Conservation (phyloP, 305 asterid species). For the Lippia alba region DNA sequence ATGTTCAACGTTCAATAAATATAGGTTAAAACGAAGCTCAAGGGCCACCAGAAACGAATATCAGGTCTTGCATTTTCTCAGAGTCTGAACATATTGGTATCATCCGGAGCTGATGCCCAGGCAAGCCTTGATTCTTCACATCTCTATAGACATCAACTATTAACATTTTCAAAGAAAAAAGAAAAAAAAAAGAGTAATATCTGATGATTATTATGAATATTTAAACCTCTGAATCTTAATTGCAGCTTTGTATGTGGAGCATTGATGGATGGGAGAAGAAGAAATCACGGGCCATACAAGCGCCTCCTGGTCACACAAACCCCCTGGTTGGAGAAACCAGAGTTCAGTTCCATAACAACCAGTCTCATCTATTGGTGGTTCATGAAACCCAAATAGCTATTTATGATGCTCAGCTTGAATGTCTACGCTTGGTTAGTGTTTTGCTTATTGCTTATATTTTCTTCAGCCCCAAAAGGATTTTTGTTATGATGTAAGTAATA, state of each 20-base stretch:
- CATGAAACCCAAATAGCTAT: constrained; percentile 93
- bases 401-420: constrained; percentile 91
- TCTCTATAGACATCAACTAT: not conserved
- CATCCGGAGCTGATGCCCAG: constrained; percentile 99
- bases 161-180: not conserved
- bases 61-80: constrained; percentile 97
- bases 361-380: constrained; percentile 84
- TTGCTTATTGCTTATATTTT: constrained; percentile 1
- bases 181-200: not conserved
- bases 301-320: constrained; percentile 73
- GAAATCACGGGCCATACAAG: constrained; percentile 80
- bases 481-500: constrained; percentile 15
- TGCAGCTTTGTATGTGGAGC: constrained; percentile 88
- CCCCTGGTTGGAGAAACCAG: constrained; percentile 84
- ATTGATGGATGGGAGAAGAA: constrained; percentile 98
- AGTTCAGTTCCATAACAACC: constrained; percentile 96
- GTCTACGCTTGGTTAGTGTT: constrained; percentile 76
- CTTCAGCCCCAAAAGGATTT: constrained; percentile 22
- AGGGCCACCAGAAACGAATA: constrained; percentile 95
- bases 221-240: constrained; percentile 26
- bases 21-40: constrained; percentile 92
- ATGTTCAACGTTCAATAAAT: constrained; percentile 4
- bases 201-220: constrained; percentile 5
- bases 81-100: constrained; percentile 83
- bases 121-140: constrained; percentile 44